These are phyloP conservation scores for Batrachochytrium dendrobatidis DNA, from an alignment of 371 early-diverging fungal species.

Conservation along the genomic window DNA sequence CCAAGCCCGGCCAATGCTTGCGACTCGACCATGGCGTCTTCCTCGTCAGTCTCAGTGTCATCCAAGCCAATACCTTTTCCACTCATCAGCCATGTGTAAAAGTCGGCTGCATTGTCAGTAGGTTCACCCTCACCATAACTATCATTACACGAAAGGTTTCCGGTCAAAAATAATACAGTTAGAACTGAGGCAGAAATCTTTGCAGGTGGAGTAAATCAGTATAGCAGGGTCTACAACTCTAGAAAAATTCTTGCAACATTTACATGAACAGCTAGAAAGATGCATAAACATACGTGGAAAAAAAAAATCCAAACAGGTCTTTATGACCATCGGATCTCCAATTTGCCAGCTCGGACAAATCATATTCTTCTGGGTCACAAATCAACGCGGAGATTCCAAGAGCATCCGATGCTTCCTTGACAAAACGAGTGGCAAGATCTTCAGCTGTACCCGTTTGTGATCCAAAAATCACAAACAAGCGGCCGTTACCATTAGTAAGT, in stretches of 20 bases:
- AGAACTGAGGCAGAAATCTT: no score
- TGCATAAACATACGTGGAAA: constrained; percentile 79
- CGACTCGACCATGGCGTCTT: constrained; percentile 39
- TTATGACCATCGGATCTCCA: constrained; percentile 41
- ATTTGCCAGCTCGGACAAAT: constrained; percentile 64
- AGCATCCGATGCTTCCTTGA: constrained; percentile 71
- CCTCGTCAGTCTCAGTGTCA: constrained; percentile 51
- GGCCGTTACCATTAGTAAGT: constrained; percentile 22
- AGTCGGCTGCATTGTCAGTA: constrained; percentile 84
- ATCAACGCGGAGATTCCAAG: constrained; percentile 70
- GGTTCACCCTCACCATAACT: constrained; percentile 72
- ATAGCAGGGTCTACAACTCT: no score
- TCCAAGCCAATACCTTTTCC: constrained; percentile 41
- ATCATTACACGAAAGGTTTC: no score
- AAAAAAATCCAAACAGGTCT: constrained; percentile 64
- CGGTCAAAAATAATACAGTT: no score
- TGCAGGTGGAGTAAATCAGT: no score
- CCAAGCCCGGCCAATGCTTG: constrained; percentile 56
- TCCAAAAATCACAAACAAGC: constrained; percentile 73
- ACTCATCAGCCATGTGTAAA: constrained; percentile 66
- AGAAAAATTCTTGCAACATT: no score
- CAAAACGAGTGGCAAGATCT: constrained; percentile 80
- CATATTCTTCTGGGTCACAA: constrained; percentile 82
- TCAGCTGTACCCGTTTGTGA: constrained; percentile 97
- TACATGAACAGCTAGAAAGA: no score